Evolutionary conservation across 306 rosid genomes (phyloP), one percentile per base, ranked within the genome.

Genomic region (Dryas octopetala): DNA sequence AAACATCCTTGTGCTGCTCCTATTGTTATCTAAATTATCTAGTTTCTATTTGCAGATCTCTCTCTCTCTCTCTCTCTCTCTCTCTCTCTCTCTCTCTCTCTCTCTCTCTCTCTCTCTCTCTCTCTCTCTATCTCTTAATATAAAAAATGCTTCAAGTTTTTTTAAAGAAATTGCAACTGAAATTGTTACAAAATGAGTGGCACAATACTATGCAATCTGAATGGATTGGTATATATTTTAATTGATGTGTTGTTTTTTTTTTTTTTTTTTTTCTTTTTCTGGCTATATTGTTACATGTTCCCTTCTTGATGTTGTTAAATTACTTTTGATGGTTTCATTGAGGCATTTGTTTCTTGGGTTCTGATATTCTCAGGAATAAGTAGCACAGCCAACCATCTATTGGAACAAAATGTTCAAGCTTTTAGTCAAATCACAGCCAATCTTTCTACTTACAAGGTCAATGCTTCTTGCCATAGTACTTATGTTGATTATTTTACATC

Each of bases 351-450:
- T 82, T 83, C 70, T 74, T 78, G 83, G 74, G 45, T 32, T 32
- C 38, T 32, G 38, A 2, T 76, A 49, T 62, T 72, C 70, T 85
- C 90, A 85, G 98, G 94, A 78, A 74, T 88, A 53, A 86, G 87
- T 83, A 83, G 87, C 59, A 79, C 90, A 49, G 66, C 91, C 85
- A 93, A 77, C 77, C 93, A 88, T 81, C 91, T 89, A 54, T 79
- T 95, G 91, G 97, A 95, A 78, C 97, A 87, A 85, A 95, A 95
- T 86, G 84, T 91, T 71, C 96, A 85, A 77, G 89, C 89, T 68
- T 90, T 92, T 73, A 85, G 75, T 76, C 96, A 95, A 90, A 95
- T 95, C 45, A 54, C 72, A 14, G 79, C 87, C 81, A 95, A 95
- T 85, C 84, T 92, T 73, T 92, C 93, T 61, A 69, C 87, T 32